Percentiles rank a stretch among this genome's conserved stretches.
These are phyloP conservation scores for Fusarium verticillioides DNA, from an alignment of 2,329 filamentous ascomycete genomes.

Conservation along the genomic window DNA sequence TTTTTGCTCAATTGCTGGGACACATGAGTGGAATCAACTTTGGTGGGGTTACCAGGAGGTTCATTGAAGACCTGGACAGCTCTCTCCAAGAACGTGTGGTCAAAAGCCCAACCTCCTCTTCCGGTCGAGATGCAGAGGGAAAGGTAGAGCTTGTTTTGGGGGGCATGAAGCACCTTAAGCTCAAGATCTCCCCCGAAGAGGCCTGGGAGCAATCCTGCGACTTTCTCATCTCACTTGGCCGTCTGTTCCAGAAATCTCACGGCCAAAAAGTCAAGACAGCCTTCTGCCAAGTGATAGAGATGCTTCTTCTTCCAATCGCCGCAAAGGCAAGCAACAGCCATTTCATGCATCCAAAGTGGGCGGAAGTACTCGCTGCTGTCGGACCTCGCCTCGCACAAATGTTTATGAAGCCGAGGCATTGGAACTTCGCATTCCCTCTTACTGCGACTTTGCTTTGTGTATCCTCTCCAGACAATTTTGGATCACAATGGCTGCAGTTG, in stretches of 20 bases:
- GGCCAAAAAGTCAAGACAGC: slow-evolving; percentile 92
- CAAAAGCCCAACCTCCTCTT: slow-evolving; percentile 69
- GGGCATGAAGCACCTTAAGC: slow-evolving; percentile 88
- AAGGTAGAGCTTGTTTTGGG: slow-evolving; percentile 88
- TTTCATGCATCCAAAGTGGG: slow-evolving; percentile 85
- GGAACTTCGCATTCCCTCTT: slow-evolving; percentile 87
- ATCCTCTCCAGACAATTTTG: slow-evolving; percentile 85
- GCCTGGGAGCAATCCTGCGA: slow-evolving; percentile 89
- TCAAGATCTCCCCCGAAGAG: slow-evolving; percentile 78
- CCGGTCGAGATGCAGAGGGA: slow-evolving; percentile 76
- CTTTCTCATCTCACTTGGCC: slow-evolving; percentile 84
- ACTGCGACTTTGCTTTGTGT: slow-evolving; percentile 89
- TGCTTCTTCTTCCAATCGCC: slow-evolving; percentile 86
- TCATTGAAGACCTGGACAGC: slow-evolving; percentile 81
- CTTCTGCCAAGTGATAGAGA: slow-evolving; percentile 92
- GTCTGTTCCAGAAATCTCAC: slow-evolving; percentile 85
- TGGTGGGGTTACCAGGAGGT: slow-evolving; percentile 81
- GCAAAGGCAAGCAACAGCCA: slow-evolving; percentile 80
- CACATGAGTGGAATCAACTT: slow-evolving; percentile 97
- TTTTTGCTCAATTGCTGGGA: slow-evolving; percentile 93
- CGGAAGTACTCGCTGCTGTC: slow-evolving; percentile 81
- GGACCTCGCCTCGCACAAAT: slow-evolving; percentile 84
- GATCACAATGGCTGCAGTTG: slow-evolving; percentile 86
- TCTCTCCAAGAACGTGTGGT: slow-evolving; percentile 79
- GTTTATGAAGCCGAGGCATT: slow-evolving; percentile 91